Evolutionary conservation across 2,329 filamentous ascomycete genomes (phyloP), one percentile per base, ranked within the genome.

Genomic region (Alternaria infectoria): DNA sequence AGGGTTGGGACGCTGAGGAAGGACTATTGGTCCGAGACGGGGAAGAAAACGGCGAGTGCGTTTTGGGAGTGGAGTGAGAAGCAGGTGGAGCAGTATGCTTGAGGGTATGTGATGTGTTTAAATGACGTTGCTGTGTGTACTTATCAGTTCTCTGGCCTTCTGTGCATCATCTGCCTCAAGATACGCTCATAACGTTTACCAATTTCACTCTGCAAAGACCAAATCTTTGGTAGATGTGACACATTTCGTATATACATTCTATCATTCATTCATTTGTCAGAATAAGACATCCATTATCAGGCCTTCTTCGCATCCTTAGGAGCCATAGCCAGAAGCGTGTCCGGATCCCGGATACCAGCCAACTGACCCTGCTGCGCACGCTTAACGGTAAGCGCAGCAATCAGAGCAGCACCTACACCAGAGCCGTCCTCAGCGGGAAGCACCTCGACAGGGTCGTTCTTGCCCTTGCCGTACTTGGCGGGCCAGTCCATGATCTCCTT

Each of bases 401-500:
- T 98, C 65, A 99, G 83, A 5, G 96, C 96, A 47, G 95, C 96
- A 70, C 95, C 95, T n/a, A 98, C 96, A 87, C 95, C 96, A 69
- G 91, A 95, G 69, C 96, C 96, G 79, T 99, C 96, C 83, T 99
- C 96, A 65, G 96, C 94, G 50, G 93, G 91, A 69, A 95, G 81
- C 70, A 98, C 89, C 83, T 94, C 90, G 58, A 99, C 87, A 8
- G 93, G 94, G 75, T 98, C 83, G 45, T 69, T 70, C 69, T 81
- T 77, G 54, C 82, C 93, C 79, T 93, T 81, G 66, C 80, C 91
- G 80, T 90, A 90, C 83, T 92, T 92, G 59, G 87, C 88, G 3
- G 91, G 89, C 94, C 95, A 98, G 84, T 97, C 95, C 40, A 99
- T 88, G 69, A 99, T 97, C 85, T 99, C 96, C 59, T 93, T 90